phyloP scores from a whole-genome alignment of 805 yeast species.

The Priceomyces medius region DNA sequence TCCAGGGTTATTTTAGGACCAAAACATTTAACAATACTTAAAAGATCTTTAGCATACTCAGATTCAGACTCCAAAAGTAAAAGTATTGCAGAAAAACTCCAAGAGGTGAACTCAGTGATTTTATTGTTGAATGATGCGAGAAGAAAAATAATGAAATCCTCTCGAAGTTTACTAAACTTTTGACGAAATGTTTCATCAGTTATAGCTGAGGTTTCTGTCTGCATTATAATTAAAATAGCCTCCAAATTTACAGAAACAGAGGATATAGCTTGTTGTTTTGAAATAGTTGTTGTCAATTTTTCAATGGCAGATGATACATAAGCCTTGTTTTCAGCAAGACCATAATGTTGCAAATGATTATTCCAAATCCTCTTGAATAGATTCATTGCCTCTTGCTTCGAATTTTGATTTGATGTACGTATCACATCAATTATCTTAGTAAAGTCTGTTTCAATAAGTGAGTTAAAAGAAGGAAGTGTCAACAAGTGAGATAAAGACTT shows the following conservation, averaged over 20 bases:
- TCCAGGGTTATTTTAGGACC: conserved; percentile 9
- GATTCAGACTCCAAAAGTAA: conserved; percentile 1
- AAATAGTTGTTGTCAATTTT: not conserved
- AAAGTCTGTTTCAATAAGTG: conserved; percentile 49
- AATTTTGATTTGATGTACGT: conserved; percentile 4
- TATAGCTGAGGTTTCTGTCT: not conserved
- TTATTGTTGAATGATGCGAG: not conserved
- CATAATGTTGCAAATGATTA: conserved; percentile 39
- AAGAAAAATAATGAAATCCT: not conserved
- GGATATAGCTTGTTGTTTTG: conserved; percentile 3
- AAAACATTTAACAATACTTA: conserved; percentile 7
- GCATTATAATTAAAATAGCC: conserved; percentile 10
- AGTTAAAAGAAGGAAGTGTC: conserved; percentile 52
- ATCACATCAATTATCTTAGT: conserved; percentile 18
- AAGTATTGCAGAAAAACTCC: conserved; percentile 33
- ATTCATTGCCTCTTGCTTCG: conserved; percentile 5
- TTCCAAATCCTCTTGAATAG: conserved; percentile 40
- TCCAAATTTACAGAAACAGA: conserved; percentile 9
- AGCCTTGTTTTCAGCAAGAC: conserved; percentile 21
- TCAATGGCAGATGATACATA: conserved; percentile 16
- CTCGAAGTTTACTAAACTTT: not conserved
- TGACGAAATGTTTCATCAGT: not conserved
- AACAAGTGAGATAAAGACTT: conserved; percentile 40
- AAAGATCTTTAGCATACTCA: not conserved
- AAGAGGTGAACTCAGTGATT: conserved; percentile 8